Base-by-base conservation (phyloP, 2,329 filamentous ascomycete genomes). In the Trichophyton benhamiae region DNA sequence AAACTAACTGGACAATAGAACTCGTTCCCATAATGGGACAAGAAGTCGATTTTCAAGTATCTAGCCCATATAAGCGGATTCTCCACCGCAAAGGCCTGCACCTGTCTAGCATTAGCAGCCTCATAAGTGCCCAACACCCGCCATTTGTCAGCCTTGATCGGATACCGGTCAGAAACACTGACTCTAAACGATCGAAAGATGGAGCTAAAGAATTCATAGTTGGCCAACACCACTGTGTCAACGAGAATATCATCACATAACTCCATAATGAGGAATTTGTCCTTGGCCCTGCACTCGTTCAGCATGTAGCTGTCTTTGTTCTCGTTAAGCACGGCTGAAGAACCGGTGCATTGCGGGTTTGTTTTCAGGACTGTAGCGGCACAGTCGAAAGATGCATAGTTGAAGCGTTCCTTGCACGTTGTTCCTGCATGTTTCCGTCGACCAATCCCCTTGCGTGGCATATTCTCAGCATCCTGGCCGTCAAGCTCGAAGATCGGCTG, bases 221-320 rank as follows among this genome's bases (percentile, higher is more conserved):
- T 99, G 64, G 92, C 94, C 60, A 99, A 80, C n/a, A 97, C 94
- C 46, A 99, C 81, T 0, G 94, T 99, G 71, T 99, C 94, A 62
- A 99, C 88, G 52, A 95, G 81, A 52, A 86, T 87, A 66, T 85
- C 83, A 67, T 95, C 90, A 73, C 90, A 97, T 33, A 99, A 80
- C 75, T 99, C 94, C 63, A 99, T 84, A 63, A 97, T 91, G 65
- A 97, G 81, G 71, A 95, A 96, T 74, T 97, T 97, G 77, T 95
- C 92, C 67, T 86, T 79, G 20, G 85, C 85, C 3, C 86, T 85
- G 74, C 94, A 99, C 71, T 92, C 89, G 66, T 96, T 89, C 53
- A 97, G 81, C 90, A 99, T 96, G 74, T 99, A 99, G 66, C 89
- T 92, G 75, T 99, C 94, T 76, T 97, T 97, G 76, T 96, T 96